Evolutionary conservation across 306 rosid species (phyloP), one percentile per base, ranked within the genome.

Genomic region (Spatholobus suberectus): DNA sequence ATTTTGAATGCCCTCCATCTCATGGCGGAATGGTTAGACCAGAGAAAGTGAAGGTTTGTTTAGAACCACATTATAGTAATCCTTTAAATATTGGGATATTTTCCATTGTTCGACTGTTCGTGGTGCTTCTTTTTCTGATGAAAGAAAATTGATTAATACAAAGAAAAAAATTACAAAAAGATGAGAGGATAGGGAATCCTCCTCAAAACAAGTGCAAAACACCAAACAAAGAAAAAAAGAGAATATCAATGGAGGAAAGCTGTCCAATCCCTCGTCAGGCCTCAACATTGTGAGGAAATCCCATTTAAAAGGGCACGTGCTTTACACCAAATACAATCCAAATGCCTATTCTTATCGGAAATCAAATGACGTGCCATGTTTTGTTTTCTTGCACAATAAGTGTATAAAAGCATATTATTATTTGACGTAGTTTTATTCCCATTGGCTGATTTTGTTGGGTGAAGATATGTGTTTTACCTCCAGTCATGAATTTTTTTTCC

Each of bases 1-100:
- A 93, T 89, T 95, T 95, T 59, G 84, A 85, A 69, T 93, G 98
- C 81, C 95, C 92, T 63, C 91, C 92, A 8, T 90, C 87, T 80
- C 98, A 91, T 34, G 97, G 98, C 46, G 94, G 90, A 81, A 88
- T 95, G 82, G 89, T 95, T 78, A 89, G 95, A 87, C 94, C 97
- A n/a, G 98, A 89, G 62, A 95, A 95, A 95, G 93, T 95, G 67
- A 93, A 95, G 97, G 97, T 95, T 73, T 52, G 91, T 85, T 55
- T 58, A 32, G 37, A 63, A 37, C 32, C 40, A 18, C 68, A 47
- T n/a, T 49, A 43, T 41, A 3, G 67, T 44, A 15, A 17, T 43
- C 9, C 65, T 74, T 44, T 69, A 18, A 66, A 47, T 72, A 51
- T 78, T 43, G 17, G 62, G 41, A 7, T 47, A 23, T 43, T 49